Percentiles rank a stretch among this genome's conserved stretches.
Conservation (phyloP, 768 basidiomycete species). For the Kondoa malvinella region DNA sequence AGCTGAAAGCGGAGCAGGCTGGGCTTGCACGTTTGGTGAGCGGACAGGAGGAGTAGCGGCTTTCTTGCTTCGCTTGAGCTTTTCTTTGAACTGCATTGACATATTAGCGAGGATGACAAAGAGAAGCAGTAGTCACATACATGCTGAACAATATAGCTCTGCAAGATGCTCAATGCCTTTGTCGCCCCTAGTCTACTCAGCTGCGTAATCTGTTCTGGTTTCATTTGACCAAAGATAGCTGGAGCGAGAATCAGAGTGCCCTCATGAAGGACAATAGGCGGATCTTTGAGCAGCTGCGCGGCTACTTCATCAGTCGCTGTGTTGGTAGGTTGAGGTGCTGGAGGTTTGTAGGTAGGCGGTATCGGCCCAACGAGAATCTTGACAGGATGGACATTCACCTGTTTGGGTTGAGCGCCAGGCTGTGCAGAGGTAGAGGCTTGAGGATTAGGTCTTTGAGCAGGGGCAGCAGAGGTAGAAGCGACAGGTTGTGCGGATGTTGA, state of each 20-base stretch:
- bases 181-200: slow-evolving; percentile 65
- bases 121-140: background rate
- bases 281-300: slow-evolving; percentile 25
- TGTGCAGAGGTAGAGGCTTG: slow-evolving; percentile 2
- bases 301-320: slow-evolving; percentile 22
- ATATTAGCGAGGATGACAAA: background rate
- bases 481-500: slow-evolving; percentile 6
- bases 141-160: slow-evolving; percentile 66
- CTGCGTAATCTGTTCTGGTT: slow-evolving; percentile 52
- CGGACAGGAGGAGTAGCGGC: background rate
- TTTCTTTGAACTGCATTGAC: background rate
- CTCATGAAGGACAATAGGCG: slow-evolving; percentile 65
- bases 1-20: too few species aligned
- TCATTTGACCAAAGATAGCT: slow-evolving; percentile 60
- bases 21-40: background rate
- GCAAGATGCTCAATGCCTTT: slow-evolving; percentile 62
- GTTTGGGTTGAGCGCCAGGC: slow-evolving; percentile 21
- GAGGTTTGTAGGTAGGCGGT: slow-evolving; percentile 35
- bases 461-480: slow-evolving; percentile 23
- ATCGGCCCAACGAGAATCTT: slow-evolving; percentile 57
- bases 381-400: slow-evolving; percentile 43
- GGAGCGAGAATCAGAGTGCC: slow-evolving; percentile 71
- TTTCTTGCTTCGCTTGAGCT: background rate
- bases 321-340: slow-evolving; percentile 41
- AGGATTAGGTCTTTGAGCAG: slow-evolving; percentile 19